These are phyloP conservation scores for Pleurotus pulmonarius DNA, from an alignment of 768 basidiomycete species.

Conservation along the genomic window DNA sequence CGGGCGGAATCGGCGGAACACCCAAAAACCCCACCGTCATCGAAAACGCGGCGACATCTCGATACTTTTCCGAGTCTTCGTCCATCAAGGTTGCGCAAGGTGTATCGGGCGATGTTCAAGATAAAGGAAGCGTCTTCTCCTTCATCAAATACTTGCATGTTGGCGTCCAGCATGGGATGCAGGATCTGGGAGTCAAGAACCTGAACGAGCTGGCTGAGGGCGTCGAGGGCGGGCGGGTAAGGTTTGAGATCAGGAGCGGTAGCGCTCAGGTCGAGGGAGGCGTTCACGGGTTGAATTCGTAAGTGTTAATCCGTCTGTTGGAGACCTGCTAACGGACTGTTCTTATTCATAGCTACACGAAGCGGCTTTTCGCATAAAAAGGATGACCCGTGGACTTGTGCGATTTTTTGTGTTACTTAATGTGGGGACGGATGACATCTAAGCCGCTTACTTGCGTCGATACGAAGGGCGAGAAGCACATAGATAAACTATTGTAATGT, in stretches of 20 bases:
- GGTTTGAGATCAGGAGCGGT: slow-evolving; percentile 92
- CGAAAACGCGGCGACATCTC: slow-evolving; percentile 93
- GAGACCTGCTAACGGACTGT: background rate
- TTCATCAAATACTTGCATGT: slow-evolving; percentile 85
- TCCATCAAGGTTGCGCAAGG: slow-evolving; percentile 96
- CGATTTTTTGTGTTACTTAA: no score
- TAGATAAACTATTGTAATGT: no score
- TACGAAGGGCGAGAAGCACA: no score
- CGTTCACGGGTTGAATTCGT: slow-evolving; percentile 94
- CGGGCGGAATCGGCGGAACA: slow-evolving; percentile 38
- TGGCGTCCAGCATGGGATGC: slow-evolving; percentile 89
- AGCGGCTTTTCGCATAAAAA: slow-evolving; percentile 28
- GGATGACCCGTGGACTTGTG: no score
- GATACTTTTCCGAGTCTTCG: slow-evolving; percentile 93
- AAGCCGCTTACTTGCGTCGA: no score
- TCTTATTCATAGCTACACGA: slow-evolving; percentile 28
- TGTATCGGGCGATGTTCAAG: slow-evolving; percentile 94
- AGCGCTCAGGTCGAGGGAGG: slow-evolving; percentile 96
- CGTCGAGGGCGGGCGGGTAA: slow-evolving; percentile 61
- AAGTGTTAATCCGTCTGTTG: slow-evolving; percentile 31
- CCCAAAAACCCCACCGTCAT: slow-evolving; percentile 44
- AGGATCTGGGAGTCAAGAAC: slow-evolving; percentile 83
- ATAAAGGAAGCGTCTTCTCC: slow-evolving; percentile 92
- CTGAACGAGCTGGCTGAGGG: slow-evolving; percentile 64
- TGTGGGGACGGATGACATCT: no score